Conservation (phyloP, 306 rosid genomes). For the Alnus glutinosa region DNA sequence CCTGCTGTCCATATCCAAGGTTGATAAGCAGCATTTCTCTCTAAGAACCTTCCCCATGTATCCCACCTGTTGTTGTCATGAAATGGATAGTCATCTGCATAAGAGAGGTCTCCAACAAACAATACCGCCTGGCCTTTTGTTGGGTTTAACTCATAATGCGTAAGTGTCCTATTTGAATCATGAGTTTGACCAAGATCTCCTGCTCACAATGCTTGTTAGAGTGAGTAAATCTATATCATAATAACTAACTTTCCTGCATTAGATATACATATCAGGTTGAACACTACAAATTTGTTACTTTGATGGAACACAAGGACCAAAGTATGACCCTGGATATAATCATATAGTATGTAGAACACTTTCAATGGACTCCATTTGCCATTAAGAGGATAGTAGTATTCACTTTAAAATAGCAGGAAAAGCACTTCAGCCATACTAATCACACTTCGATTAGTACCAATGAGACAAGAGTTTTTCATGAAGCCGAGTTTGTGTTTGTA, state of each 20-base stretch:
- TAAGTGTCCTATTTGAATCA: slow-evolving; percentile 66
- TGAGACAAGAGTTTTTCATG: neutral
- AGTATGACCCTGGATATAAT: neutral
- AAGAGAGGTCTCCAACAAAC: slow-evolving; percentile 69
- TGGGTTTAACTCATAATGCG: slow-evolving; percentile 65
- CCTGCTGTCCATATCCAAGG: slow-evolving; percentile 76
- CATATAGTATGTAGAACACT: neutral
- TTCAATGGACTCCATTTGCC: neutral
- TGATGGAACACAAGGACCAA: neutral
- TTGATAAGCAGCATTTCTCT: slow-evolving; percentile 77
- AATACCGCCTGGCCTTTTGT: slow-evolving; percentile 53
- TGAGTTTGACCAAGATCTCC: slow-evolving; percentile 82
- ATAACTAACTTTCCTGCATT: neutral
- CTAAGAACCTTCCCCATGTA: slow-evolving; percentile 79
- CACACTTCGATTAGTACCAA: neutral
- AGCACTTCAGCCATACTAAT: neutral
- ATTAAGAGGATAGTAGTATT: neutral
- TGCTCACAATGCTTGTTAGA: slow-evolving; percentile 30
- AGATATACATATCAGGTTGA: neutral
- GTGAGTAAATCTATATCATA: neutral
- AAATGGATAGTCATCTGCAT: slow-evolving; percentile 68
- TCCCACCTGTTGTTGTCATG: slow-evolving; percentile 80
- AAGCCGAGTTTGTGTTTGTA: neutral
- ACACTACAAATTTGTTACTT: neutral
- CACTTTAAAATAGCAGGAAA: neutral